Evolutionary conservation across 352 stramenopile species (phyloP).

Genomic region (Pythium monospermum): DNA sequence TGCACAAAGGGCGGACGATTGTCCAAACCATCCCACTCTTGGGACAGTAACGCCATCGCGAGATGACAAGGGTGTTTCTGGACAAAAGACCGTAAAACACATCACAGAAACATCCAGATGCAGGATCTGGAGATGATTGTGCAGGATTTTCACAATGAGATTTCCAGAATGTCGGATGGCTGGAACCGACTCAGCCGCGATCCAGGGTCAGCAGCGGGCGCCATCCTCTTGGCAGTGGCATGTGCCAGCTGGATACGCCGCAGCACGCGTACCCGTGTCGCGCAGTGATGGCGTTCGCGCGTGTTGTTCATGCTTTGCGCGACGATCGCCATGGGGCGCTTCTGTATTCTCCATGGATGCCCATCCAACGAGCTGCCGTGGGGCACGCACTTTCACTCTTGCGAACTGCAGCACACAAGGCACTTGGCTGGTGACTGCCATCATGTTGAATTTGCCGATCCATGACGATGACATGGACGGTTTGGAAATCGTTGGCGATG

Average conservation of each 20-base stretch:
- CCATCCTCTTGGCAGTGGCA: too few relatives aligned
- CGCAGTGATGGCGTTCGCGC: conserved; percentile 21
- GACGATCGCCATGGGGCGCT: not conserved
- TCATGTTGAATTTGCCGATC: conserved; percentile 1
- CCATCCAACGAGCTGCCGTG: too few relatives aligned
- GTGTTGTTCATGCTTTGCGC: not conserved
- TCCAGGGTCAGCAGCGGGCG: too few relatives aligned
- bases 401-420: not conserved
- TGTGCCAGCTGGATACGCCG: conserved; percentile 6
- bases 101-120: conserved; percentile 4
- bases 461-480: not conserved
- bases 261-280: conserved; percentile 10
- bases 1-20: too few relatives aligned
- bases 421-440: not conserved
- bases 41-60: conserved; percentile 8
- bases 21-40: conserved; percentile 1
- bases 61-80: not conserved
- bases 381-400: not conserved
- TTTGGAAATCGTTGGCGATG: not conserved
- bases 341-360: not conserved
- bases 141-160: too few relatives aligned
- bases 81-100: not conserved
- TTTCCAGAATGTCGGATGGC: too few relatives aligned
- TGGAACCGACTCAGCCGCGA: too few relatives aligned
- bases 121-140: too few relatives aligned